Base-by-base conservation (phyloP, 139 green algal species). In the Micractinium conductrix region DNA sequence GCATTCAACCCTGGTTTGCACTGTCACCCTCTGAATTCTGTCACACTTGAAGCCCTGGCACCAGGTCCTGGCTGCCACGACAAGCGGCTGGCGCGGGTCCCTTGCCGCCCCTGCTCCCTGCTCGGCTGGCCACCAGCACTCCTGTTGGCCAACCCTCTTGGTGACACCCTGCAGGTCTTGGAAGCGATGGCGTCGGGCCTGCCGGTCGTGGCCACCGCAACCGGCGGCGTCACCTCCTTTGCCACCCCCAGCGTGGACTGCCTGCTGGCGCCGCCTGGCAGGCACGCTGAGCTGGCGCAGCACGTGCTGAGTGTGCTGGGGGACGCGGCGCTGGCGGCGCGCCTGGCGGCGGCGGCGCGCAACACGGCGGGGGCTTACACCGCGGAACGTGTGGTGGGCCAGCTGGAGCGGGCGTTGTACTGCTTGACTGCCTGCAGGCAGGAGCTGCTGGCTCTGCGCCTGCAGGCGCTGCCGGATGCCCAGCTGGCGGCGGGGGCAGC, bases 111-210 rank as follows among this genome's bases (percentile, higher is more conserved):
- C n/a, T n/a, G n/a, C 40, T 58, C 10, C 12, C 48, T 14, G 48
- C 14, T 14, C 10, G 48, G 10, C 14, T 58, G 48, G 48, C 14
- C 48, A 58, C 48, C 48, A 22, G 48, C 48, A 58, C 48, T 14
- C 48, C 48, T 14, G 10, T 58, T 58, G 48, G 48, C 48, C 10
- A 22, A 62, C 26, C 53, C 26, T 62, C 8, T 9, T 48, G 7
- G 7, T 22, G 22, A 21, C 28, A 8, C 16, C 45, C 38, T 26
- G 12, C 76, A 82, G 76, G 76, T 82, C 26, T 84, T 95, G 40
- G 92, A 95, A 63, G 92, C 91, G 4, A 95, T 95, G 92, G 92
- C 92, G 4, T 87, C 74, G 6, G 91, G 92, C 9, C 80, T 95
- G 14, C 71, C 92, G 3, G 89, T 93, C 4, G 92, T 95, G 14